Conservation (phyloP, 805 yeast genomes). For the Wickerhamomyces sydowiorum region DNA sequence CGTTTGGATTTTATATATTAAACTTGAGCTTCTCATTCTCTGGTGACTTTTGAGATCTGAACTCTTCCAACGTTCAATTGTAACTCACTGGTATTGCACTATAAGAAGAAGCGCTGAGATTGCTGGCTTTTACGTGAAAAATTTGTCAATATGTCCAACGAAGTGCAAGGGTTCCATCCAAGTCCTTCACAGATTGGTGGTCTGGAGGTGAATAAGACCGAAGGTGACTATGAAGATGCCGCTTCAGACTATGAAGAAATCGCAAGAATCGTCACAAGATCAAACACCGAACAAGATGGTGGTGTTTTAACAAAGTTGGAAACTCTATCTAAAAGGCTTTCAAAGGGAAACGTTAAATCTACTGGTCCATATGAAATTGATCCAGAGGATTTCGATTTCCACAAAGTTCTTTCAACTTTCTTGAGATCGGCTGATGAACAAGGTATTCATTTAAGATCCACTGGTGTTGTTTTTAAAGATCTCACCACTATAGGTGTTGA, state of each 20-base stretch:
- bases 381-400: slow-evolving; percentile 33
- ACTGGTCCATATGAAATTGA: not conserved
- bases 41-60: too few relatives aligned
- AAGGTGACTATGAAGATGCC: not conserved
- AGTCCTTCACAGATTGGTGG: not conserved
- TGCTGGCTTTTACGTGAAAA: too few relatives aligned
- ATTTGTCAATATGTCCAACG: too few relatives aligned
- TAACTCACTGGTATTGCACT: too few relatives aligned
- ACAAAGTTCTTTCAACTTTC: slow-evolving; percentile 30
- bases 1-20: too few relatives aligned
- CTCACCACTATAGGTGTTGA: slow-evolving; percentile 35
- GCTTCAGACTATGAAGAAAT: slow-evolving; percentile 6
- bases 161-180: not conserved
- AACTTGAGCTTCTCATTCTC: too few relatives aligned
- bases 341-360: not conserved
- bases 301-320: slow-evolving; percentile 5
- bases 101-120: too few relatives aligned
- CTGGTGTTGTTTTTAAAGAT: slow-evolving; percentile 36
- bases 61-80: too few relatives aligned
- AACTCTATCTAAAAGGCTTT: slow-evolving; percentile 1
- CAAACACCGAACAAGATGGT: slow-evolving; percentile 4
- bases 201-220: not conserved
- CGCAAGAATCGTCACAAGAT: slow-evolving; percentile 10
- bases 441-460: slow-evolving; percentile 36
- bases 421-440: slow-evolving; percentile 34